These are phyloP conservation scores for Cladosporium sp. DNA, from an alignment of 2,329 filamentous ascomycete genomes.

Conservation along the genomic window DNA sequence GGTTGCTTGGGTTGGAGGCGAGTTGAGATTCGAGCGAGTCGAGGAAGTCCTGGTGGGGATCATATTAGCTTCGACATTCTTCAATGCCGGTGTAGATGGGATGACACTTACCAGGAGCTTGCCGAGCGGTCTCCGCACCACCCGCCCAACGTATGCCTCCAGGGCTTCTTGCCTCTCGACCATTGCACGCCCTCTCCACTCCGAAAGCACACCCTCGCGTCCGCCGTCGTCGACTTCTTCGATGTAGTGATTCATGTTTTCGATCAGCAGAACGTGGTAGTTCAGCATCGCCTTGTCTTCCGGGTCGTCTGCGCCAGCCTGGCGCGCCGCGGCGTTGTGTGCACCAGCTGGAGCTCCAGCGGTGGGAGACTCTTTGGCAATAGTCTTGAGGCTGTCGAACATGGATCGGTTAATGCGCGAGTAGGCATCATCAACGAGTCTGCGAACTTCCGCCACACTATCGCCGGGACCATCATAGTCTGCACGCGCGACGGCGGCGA, in stretches of 20 bases:
- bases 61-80: not conserved
- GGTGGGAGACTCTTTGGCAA: slow-evolving; percentile 69
- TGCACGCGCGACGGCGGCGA: slow-evolving; percentile 49
- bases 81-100: not conserved
- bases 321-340: slow-evolving; percentile 35
- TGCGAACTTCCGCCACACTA: slow-evolving; percentile 62
- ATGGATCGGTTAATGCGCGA: slow-evolving; percentile 86
- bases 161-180: slow-evolving; percentile 84
- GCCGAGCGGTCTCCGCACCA: slow-evolving; percentile 84
- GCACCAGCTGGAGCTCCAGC: slow-evolving; percentile 54
- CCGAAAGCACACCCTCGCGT: slow-evolving; percentile 71
- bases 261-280: slow-evolving; percentile 94
- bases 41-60: slow-evolving; percentile 67
- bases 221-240: slow-evolving; percentile 75
- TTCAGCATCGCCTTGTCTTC: slow-evolving; percentile 97
- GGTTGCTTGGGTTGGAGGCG: slow-evolving; percentile 45
- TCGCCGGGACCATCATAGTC: slow-evolving; percentile 52
- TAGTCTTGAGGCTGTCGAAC: slow-evolving; percentile 96
- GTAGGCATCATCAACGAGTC: slow-evolving; percentile 83
- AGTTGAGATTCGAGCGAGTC: slow-evolving; percentile 79
- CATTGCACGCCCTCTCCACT: slow-evolving; percentile 77
- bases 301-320: slow-evolving; percentile 54
- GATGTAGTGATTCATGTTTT: slow-evolving; percentile 98
- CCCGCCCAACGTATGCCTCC: slow-evolving; percentile 79
- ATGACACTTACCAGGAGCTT: slow-evolving; percentile 66